Evolutionary conservation across 805 yeast genomes (phyloP), one percentile per base, ranked within the genome.

Genomic region (Candida dajiaensis): DNA sequence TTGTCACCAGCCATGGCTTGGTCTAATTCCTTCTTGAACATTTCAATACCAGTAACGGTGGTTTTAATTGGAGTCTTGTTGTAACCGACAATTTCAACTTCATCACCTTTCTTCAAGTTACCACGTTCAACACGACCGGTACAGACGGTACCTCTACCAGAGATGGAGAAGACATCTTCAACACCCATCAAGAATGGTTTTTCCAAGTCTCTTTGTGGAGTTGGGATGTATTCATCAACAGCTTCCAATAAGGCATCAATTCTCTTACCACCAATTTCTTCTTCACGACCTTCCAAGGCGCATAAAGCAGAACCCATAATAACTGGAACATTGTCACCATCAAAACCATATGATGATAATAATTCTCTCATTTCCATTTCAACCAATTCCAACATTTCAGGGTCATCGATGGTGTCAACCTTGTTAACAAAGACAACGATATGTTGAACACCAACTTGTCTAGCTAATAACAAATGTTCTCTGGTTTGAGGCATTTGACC

Each of bases 301-400:
- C 96, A 87, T 62, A 94, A 77, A 57, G 98, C 99, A 62, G 98
- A 90, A 61, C 99, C 99, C 97, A 92, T 90, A 56, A 94, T 74
- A 51, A 94, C 97, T 50, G 99, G 99, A 56, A 96, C 84, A 73
- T 92, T 84, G 65, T 94, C 99, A 74, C 98, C 99, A 65, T 94
- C 98, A 58, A 92, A 94, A 50, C 97, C 98, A 71, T 90, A 94
- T 57, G 86, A 77, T 57, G 82, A 65, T 66, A 94, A 78, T 56
- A 94, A 78, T 68, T 94, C 99, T 76, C 99, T 86, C 99, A 94
- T 94, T 78, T 94, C 99, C 99, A 94, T 94, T 77, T 94, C 99
- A 57, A 94, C 99, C 62, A 94, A 83, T 78, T 94, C 99, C 69
- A 94, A 80, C 97, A 92, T 94, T 78, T 94, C 99, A 56, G 96